Percentiles rank a stretch among this genome's conserved stretches.
These are phyloP conservation scores for Phlegmacium glaucopus DNA, from an alignment of 768 basidiomycete species.

Conservation along the genomic window DNA sequence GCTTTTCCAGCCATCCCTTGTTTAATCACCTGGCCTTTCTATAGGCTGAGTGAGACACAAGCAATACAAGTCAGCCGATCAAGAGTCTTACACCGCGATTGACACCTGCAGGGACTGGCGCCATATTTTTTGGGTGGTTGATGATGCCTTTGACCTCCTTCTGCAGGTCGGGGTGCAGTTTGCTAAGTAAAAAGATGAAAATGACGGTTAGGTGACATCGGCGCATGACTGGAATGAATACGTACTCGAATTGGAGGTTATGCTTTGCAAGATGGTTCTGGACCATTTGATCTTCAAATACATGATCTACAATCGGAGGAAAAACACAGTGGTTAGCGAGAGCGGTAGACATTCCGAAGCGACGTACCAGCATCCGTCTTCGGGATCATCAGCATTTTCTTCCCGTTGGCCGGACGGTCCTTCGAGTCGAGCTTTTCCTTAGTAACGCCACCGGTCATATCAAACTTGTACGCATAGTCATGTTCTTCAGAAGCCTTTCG, in stretches of 20 bases:
- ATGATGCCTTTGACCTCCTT: not conserved
- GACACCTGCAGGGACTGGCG: not conserved
- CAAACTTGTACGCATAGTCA: not conserved
- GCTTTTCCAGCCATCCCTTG: not conserved
- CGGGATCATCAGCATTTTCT: too few relatives aligned
- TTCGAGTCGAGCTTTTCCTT: not conserved
- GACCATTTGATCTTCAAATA: too few relatives aligned
- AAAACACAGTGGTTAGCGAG: too few relatives aligned
- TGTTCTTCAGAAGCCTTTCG: not conserved
- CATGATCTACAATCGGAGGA: too few relatives aligned
- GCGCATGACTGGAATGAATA: not conserved
- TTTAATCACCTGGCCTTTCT: conserved; percentile 2
- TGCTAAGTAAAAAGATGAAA: not conserved
- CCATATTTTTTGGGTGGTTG: not conserved
- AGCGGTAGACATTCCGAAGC: too few relatives aligned
- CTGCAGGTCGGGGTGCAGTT: not conserved
- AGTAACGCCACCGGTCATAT: not conserved
- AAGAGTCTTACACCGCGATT: not conserved
- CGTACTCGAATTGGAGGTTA: too few relatives aligned
- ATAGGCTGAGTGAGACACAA: not conserved
- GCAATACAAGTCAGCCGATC: not conserved
- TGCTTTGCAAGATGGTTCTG: too few relatives aligned
- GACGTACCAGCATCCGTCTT: too few relatives aligned
- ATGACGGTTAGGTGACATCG: not conserved
- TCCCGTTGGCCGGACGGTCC: not conserved